Conservation (phyloP, 805 yeast species). For the Metschnikowia colocasiae region DNA sequence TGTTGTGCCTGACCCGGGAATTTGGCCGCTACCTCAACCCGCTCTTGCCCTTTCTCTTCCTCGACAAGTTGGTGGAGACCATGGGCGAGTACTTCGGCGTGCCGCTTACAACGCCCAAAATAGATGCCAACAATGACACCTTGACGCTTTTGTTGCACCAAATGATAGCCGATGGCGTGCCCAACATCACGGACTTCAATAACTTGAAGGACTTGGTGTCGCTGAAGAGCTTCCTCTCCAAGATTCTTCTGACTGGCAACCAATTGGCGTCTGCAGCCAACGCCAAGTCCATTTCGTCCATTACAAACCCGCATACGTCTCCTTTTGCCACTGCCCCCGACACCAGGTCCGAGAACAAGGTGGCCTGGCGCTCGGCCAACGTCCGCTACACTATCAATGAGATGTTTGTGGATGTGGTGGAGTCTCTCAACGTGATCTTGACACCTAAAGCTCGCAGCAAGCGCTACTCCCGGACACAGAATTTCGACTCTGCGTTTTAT, state of each 20-base stretch:
- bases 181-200: conserved; percentile 69
- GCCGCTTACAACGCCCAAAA: conserved; percentile 52
- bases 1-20: conserved; percentile 22
- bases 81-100: conserved; percentile 57
- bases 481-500: conserved; percentile 25
- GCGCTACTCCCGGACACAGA: conserved; percentile 13
- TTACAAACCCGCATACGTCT: conserved; percentile 6
- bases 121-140: conserved; percentile 69
- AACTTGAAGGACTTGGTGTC: conserved; percentile 69
- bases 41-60: conserved; percentile 50
- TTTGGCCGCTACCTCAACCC: conserved; percentile 37
- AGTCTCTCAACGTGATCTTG: conserved; percentile 55
- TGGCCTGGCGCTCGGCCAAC: conserved; percentile 77
- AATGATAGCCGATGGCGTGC: conserved; percentile 73
- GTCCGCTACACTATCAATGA: conserved; percentile 79
- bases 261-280: conserved; percentile 30
- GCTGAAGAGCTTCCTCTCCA: conserved; percentile 50
- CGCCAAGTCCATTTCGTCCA: conserved; percentile 20
- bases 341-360: conserved; percentile 14
- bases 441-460: conserved; percentile 16
- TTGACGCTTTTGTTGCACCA: conserved; percentile 69
- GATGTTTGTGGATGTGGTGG: conserved; percentile 78
- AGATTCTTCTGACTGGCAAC: conserved; percentile 44
- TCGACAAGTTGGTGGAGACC: conserved; percentile 46
- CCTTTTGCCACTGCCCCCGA: conserved; percentile 7